Conservation (phyloP, 306 rosid genomes). For the Macrotyloma uniflorum region DNA sequence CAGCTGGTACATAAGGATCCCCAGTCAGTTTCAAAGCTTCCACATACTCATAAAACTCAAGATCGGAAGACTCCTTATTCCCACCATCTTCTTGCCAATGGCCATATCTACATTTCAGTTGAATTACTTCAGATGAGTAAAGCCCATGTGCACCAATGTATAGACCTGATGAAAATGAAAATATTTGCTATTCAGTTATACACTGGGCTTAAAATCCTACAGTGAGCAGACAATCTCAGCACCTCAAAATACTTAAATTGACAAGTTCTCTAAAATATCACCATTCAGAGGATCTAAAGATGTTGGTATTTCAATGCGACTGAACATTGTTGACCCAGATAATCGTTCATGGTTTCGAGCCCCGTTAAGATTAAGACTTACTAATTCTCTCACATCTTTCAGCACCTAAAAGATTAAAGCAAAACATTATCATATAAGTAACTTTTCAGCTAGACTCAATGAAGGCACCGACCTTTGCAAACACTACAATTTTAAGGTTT, state of each 20-base stretch:
- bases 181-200: background rate
- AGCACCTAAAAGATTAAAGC: slow-evolving; percentile 6
- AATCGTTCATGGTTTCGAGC: background rate
- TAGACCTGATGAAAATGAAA: slow-evolving; percentile 15
- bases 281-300: slow-evolving; percentile 21
- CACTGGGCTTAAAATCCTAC: background rate
- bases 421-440: background rate
- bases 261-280: background rate
- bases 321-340: slow-evolving; percentile 4
- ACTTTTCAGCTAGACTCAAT: background rate
- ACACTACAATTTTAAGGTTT: background rate
- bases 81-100: slow-evolving; percentile 11
- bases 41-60: slow-evolving; percentile 9
- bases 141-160: background rate
- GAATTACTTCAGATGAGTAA: slow-evolving; percentile 2
- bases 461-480: background rate
- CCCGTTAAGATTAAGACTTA: background rate
- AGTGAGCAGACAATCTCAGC: background rate
- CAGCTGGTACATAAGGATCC: slow-evolving; percentile 7
- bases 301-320: slow-evolving; percentile 17
- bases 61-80: background rate
- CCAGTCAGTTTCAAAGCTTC: slow-evolving; percentile 25
- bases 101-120: slow-evolving; percentile 4
- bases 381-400: slow-evolving; percentile 1
- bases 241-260: background rate